Base-by-base conservation (phyloP, 306 rosid species). In the Medicago lupulina region DNA sequence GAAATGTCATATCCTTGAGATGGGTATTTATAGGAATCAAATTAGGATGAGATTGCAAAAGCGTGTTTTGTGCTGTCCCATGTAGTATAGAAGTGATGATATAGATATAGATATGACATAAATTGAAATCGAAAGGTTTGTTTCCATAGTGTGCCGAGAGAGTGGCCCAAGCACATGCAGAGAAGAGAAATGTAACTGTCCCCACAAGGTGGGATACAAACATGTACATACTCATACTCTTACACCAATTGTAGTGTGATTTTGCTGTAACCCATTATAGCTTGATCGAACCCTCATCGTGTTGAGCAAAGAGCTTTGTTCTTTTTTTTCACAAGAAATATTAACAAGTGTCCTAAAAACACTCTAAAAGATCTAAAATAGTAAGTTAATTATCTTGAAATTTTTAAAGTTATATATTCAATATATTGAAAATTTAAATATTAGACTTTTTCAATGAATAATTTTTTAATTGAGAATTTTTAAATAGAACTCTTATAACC, bases 1-100 rank as follows among this genome's bases (percentile, higher is more conserved):
- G 40, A 77, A 76, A 47, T 83, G 50, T 40, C 69, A 82, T 46
- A 34, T 34, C 39, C 18, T 21, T 54, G 21, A 39, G 43, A 18
- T 53, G 53, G 73, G 12, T 85, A 74, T 84, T 31, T 84, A 84
- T 86, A 80, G 71, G 64, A 16, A 41, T n/a, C 21, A 67, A n/a
- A 19, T 6, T 16, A 67, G 43, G 14, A 51, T 43, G 43, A 74
- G 73, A 44, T n/a, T 40, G 41, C 25, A 36, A 83, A 77, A 70
- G 76, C 34, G 54, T 64, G 31, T 75, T 69, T 77, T 67, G 68
- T 73, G 69, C 23, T 31, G 43, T 71, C 66, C 67, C 6, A 73
- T 49, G 43, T 14, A 72, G 55, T 41, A 64, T 41, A 64, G 19
- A 16, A 1, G n/a, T 64, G 0, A 5, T 64, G 31, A 64, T 16